These are phyloP conservation scores for Mycosarcoma maydis DNA, from an alignment of 1,284 basidiomycete species.

Conservation along the genomic window DNA sequence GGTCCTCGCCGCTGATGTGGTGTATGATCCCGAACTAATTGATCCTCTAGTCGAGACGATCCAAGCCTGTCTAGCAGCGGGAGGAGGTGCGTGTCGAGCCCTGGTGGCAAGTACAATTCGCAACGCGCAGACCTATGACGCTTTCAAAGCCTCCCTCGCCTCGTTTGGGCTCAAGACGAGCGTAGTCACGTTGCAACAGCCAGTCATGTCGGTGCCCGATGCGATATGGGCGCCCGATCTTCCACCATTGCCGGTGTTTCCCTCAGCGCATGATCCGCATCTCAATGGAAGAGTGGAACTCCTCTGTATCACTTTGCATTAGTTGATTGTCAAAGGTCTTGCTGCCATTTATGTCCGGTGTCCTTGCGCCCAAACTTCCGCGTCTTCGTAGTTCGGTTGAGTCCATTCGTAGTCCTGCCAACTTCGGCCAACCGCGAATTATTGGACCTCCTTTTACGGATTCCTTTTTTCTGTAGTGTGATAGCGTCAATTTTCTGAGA, in stretches of 20 bases:
- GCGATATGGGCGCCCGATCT: neutral
- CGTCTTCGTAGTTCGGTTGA: too few species aligned
- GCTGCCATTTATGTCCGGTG: too few species aligned
- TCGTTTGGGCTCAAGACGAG: conserved; percentile 8
- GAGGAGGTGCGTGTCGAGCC: conserved; percentile 18
- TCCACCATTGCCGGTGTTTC: conserved; percentile 18
- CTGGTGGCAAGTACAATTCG: conserved; percentile 47
- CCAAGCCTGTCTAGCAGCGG: conserved; percentile 25
- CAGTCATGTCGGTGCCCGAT: neutral
- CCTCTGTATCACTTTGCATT: conserved; percentile 18
- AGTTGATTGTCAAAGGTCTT: too few species aligned
- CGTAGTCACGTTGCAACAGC: conserved; percentile 12
- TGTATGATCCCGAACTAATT: conserved; percentile 48
- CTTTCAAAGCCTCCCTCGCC: conserved; percentile 29
- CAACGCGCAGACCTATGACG: conserved; percentile 32
- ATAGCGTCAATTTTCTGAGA: too few species aligned
- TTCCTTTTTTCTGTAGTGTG: neutral
- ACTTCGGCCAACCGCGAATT: too few species aligned
- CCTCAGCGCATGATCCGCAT: conserved; percentile 26
- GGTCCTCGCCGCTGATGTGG: conserved; percentile 49
- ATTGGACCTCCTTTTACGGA: neutral
- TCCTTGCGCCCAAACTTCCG: too few species aligned
- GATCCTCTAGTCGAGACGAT: conserved; percentile 42
- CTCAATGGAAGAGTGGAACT: conserved; percentile 39
- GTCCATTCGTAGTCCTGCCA: too few species aligned